These are phyloP conservation scores for Choiromyces venosus DNA, from an alignment of 495 filamentous ascomycete genomes.

Conservation along the genomic window DNA sequence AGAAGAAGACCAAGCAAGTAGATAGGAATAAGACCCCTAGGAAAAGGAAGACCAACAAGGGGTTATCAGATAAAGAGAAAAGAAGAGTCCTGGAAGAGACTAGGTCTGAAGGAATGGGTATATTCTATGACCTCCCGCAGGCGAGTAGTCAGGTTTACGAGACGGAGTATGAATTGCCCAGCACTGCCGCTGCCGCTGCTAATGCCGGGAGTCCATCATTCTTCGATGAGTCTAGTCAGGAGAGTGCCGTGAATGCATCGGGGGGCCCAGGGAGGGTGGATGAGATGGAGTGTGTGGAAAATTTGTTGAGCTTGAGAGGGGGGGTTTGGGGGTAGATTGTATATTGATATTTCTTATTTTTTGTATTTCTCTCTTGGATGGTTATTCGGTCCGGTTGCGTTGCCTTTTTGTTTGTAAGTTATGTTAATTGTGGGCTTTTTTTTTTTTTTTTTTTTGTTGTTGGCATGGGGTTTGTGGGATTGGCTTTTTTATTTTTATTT, in stretches of 20 bases:
- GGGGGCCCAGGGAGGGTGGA: conserved; percentile 23
- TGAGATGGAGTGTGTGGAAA: conserved; percentile 42
- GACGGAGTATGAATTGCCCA: conserved; percentile 3
- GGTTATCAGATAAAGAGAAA: background rate
- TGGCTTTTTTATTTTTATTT: background rate
- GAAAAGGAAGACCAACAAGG: conserved; percentile 14
- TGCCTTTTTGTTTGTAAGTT: background rate
- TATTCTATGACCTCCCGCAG: conserved; percentile 4
- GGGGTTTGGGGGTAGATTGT: conserved; percentile 34
- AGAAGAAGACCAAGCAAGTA: background rate
- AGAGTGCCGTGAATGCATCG: background rate
- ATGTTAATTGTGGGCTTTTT: background rate
- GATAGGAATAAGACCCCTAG: conserved; percentile 9
- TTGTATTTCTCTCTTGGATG: background rate
- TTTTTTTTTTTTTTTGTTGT: no score
- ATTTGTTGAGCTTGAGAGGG: conserved; percentile 37
- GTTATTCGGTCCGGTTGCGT: background rate
- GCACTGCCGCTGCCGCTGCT: background rate
- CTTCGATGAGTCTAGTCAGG: conserved; percentile 21
- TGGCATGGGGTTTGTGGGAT: background rate
- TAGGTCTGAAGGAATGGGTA: conserved; percentile 5
- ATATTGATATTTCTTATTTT: background rate
- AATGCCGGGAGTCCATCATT: conserved; percentile 16
- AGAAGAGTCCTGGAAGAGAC: conserved; percentile 15
- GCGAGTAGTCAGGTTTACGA: conserved; percentile 19